phyloP scores from a whole-genome alignment of 331 rosid species.

The Spiraea crenata region DNA sequence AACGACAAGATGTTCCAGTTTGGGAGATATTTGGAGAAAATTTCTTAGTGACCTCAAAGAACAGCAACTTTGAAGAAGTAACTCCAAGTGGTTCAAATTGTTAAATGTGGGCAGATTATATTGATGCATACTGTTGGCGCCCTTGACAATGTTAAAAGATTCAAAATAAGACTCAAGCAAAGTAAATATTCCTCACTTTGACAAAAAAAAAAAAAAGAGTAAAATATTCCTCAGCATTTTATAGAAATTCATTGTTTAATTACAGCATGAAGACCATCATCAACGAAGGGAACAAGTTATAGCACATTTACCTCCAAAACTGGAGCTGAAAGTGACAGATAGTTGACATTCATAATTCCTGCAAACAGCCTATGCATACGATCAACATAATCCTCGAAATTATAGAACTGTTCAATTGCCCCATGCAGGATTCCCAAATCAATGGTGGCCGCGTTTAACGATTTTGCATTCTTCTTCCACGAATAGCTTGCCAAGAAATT shows the following conservation, averaged over 20 bases:
- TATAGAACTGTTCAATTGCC: not conserved
- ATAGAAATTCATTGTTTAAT: not conserved
- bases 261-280: not conserved
- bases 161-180: not conserved
- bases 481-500: not conserved
- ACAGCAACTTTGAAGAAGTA: not conserved
- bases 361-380: not conserved
- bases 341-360: not conserved
- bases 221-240: not conserved
- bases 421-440: not conserved
- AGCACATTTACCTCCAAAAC: not conserved
- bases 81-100: too few relatives aligned
- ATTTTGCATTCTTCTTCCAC: not conserved
- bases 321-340: not conserved
- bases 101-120: too few relatives aligned
- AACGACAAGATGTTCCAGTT: not conserved
- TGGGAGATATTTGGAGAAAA: not conserved
- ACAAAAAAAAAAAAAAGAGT: too few relatives aligned
- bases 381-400: not conserved
- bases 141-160: not conserved
- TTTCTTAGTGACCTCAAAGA: not conserved
- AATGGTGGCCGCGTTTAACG: not conserved
- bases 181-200: too few relatives aligned
- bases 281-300: not conserved
- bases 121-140: too few relatives aligned